Conservation (phyloP, 2,329 filamentous ascomycete species). For the Calonectria pauciramosa region DNA sequence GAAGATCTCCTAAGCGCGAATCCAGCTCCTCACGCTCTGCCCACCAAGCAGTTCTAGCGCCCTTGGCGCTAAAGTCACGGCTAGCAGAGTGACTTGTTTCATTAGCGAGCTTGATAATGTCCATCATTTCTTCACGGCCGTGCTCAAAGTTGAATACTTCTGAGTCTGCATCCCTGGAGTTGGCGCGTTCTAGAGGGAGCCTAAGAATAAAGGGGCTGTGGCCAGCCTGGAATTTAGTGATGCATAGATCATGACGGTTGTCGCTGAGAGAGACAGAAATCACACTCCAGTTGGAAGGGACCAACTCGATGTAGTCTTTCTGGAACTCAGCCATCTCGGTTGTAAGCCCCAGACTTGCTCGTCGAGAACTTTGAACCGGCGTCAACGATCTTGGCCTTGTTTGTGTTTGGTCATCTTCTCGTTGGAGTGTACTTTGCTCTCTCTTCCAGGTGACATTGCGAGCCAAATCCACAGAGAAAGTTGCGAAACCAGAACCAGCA, state of each 20-base stretch:
- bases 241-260: constrained; percentile 84
- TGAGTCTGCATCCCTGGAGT: constrained; percentile 80
- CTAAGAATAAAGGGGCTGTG: constrained; percentile 88
- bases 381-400: constrained; percentile 11
- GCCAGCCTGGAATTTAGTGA: constrained; percentile 85
- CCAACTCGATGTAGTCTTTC: constrained; percentile 84
- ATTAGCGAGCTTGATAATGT: constrained; percentile 87
- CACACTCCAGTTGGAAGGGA: constrained; percentile 87
- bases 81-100: constrained; percentile 79
- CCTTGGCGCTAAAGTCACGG: constrained; percentile 79
- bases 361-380: constrained; percentile 45
- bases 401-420: constrained; percentile 23
- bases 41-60: constrained; percentile 91
- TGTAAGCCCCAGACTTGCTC: constrained; percentile 61
- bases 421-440: constrained; percentile 71
- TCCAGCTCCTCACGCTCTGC: constrained; percentile 86
- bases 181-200: constrained; percentile 86
- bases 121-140: constrained; percentile 82
- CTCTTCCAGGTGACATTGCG: constrained; percentile 77
- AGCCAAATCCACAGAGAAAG: constrained; percentile 76
- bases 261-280: constrained; percentile 89
- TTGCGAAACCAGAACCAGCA: constrained; percentile 69
- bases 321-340: constrained; percentile 77
- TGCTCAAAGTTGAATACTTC: constrained; percentile 88
- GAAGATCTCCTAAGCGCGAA: constrained; percentile 78